Evolutionary conservation across 441 rosid genomes (phyloP), one percentile per base, ranked within the genome.

Genomic region (Croton setiger): DNA sequence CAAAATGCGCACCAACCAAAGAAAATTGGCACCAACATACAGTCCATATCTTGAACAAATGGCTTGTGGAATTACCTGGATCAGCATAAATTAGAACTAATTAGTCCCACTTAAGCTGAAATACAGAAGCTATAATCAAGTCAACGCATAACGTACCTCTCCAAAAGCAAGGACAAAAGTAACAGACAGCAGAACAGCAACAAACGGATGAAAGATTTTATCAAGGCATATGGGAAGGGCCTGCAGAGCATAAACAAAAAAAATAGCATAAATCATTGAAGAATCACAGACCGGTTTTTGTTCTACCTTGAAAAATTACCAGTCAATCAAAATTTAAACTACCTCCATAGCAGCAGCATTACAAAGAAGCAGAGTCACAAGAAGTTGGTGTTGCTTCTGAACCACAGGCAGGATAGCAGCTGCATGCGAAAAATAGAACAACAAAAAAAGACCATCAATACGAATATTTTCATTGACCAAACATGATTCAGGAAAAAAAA

Each of bases 291-390:
- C 52, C 52, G 14, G 43, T 39, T 39, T 39, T 39, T 4, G 10
- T 39, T 39, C 7, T 39, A 39, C 5, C 43, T 39, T 39, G 8
- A 39, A 4, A 47, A 60, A 33, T 5, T 14, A 53, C 7, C 51
- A 58, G 8, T 41, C 7, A n/a, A 21, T 10, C 18, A 3, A 15
- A n/a, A 37, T 31, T 47, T 20, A 4, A 20, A 5, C 18, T 70
- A 93, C 98, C 98, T 94, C 97, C 98, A 93, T 93, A 11, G 97
- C 67, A 71, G 72, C 77, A 14, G 98, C 98, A 78, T 93, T 93
- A 73, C 94, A 91, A 9, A 94, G 69, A 13, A 94, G 95, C 82
- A 93, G 75, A 10, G 98, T 93, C 57, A 93, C 98, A 11, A 93
- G 83, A 75, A 93, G 96, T 80, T 94, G 97, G 71, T 94, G 98